These are phyloP conservation scores for Blastobotrys aristatus DNA, from an alignment of 1,139 yeast genomes.

Conservation along the genomic window DNA sequence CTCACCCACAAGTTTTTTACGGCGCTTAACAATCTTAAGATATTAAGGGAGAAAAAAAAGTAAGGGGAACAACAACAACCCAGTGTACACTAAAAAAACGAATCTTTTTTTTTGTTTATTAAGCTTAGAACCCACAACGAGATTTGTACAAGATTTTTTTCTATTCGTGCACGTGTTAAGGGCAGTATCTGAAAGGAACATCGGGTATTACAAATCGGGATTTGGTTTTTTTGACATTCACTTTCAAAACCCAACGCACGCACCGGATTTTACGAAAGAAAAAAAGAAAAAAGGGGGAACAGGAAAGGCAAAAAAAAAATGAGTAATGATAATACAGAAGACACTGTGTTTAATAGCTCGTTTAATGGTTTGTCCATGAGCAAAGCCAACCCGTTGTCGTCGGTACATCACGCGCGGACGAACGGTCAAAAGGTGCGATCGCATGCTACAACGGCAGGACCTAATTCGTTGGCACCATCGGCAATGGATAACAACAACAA, in stretches of 20 bases:
- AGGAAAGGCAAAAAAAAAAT: background rate
- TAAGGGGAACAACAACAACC: too few relatives aligned
- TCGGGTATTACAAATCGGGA: too few relatives aligned
- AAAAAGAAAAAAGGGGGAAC: background rate
- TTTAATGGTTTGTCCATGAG: background rate
- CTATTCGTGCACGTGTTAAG: too few relatives aligned
- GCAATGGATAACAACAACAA: background rate
- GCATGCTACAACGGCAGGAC: background rate
- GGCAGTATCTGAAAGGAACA: too few relatives aligned
- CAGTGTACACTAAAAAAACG: too few relatives aligned
- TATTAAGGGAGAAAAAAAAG: too few relatives aligned
- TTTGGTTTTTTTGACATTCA: background rate
- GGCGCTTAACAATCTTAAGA: too few relatives aligned
- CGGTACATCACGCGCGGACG: constrained; percentile 3
- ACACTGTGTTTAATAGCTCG: background rate
- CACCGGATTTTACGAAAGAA: background rate
- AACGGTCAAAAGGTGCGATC: background rate
- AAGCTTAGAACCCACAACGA: too few relatives aligned
- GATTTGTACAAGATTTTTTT: too few relatives aligned
- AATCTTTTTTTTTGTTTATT: too few relatives aligned
- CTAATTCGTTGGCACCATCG: background rate
- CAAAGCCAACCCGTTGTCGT: background rate
- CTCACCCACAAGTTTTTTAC: too few relatives aligned
- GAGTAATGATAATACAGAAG: background rate
- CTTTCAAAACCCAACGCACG: background rate